Base-by-base conservation (phyloP, 768 basidiomycete species). In the Naganishia vaughanmartiniae region DNA sequence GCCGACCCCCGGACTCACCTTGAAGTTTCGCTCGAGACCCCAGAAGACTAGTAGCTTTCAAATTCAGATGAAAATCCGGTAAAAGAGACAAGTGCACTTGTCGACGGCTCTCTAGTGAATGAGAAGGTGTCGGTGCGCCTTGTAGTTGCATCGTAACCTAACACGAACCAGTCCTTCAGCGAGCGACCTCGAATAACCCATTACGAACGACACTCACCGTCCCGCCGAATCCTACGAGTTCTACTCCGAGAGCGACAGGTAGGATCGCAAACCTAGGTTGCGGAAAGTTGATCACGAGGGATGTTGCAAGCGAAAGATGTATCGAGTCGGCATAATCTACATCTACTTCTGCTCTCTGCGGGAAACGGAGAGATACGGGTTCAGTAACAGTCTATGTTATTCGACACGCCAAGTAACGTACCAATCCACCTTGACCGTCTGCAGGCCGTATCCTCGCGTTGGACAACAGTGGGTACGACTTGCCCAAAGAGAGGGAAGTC, bases 1-100 rank as follows among this genome's bases (percentile, higher is more conserved):
- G 36, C 9, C 30, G 31, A 6, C 48, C 21, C 7, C 1, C n/a
- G 28, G 12, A 63, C 76, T 17, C 21, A 79, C 80, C 80, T 73
- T 92, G 93, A 0, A 99, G 85, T 82, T 97, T 96, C n/a, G 96
- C 94, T 54, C 95, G 88, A 74, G 91, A 93, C 24, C 96, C 96
- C 84, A 98, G 89, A 4, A 97, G 85, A 31, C 93, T 97, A 9
- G 89, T 92, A 14, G 92, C 93, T 60, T 89, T 87, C 53, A 99
- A 84, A 75, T 90, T 88, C 24, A 99, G 87, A 19, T 87, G 87
- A 76, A 99, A 96, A 76, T 91, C 88, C 1, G 92, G 90, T 30
- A 90, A 87, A 26, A 99, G 86, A 34, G 87, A 87, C 42, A 95
- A 88, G 87, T 69, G 95, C 73, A 72, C 85, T 84, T 65, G 91